Percentiles rank a stretch among this genome's conserved stretches.
phyloP scores from a whole-genome alignment of 2,329 filamentous ascomycete species.

The Fusarium sp. region DNA sequence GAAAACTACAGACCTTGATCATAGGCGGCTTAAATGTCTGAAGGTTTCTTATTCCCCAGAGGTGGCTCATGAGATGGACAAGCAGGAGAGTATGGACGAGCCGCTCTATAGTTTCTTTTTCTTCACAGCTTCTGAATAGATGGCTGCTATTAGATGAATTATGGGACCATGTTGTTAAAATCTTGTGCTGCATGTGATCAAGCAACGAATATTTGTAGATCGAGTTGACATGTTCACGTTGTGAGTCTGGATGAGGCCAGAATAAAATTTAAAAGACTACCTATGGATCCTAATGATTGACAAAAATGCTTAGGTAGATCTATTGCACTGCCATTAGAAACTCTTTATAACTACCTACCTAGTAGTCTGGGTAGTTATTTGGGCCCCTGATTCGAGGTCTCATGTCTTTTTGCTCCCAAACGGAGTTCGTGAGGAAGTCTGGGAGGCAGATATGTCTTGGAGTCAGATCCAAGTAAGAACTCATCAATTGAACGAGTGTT shows the following conservation, averaged over 20 bases:
- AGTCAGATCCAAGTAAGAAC: not conserved
- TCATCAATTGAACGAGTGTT: not conserved
- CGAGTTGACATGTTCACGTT: not conserved
- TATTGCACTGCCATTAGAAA: not conserved
- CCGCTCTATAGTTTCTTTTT: constrained; percentile 40
- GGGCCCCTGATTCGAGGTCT: not conserved
- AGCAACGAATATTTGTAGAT: not conserved
- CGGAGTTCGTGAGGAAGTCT: not conserved
- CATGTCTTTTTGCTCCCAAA: not conserved
- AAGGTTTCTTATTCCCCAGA: not conserved
- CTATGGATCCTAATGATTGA: too few relatives aligned
- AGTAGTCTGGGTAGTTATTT: not conserved
- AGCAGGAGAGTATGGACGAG: constrained; percentile 38
- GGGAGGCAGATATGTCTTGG: not conserved
- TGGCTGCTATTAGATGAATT: constrained; percentile 37
- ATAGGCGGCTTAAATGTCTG: not conserved
- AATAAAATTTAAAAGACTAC: not conserved
- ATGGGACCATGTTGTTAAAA: constrained; percentile 1
- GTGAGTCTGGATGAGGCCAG: not conserved
- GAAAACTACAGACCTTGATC: not conserved
- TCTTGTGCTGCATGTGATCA: not conserved
- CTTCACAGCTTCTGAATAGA: constrained; percentile 44
- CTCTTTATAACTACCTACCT: not conserved
- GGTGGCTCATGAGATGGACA: constrained; percentile 32
- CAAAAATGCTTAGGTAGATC: too few relatives aligned